These are phyloP conservation scores for Wickerhamiella alocasiicola DNA, from an alignment of 805 yeast species.

Conservation along the genomic window DNA sequence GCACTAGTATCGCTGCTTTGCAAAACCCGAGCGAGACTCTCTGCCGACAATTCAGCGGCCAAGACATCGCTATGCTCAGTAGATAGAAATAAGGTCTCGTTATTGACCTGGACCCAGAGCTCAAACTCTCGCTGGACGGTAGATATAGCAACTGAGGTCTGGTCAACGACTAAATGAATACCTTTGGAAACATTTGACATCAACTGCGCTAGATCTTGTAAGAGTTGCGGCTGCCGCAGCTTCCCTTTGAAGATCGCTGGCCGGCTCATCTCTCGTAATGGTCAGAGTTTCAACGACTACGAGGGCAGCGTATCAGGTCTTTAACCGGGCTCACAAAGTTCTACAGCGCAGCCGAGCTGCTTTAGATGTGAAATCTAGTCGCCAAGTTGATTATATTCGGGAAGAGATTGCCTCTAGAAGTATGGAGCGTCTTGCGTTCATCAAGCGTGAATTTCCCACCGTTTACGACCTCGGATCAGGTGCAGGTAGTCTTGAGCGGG, in stretches of 20 bases:
- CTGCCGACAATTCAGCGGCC: constrained; percentile 15
- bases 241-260: constrained; percentile 2
- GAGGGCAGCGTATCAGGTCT: constrained; percentile 40
- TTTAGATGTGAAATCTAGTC: constrained; percentile 32
- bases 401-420: constrained; percentile 63
- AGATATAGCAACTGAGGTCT: constrained; percentile 10
- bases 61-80: not conserved
- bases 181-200: not conserved
- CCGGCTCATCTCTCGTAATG: not conserved
- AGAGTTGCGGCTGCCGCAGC: constrained; percentile 1
- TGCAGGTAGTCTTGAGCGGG: constrained; percentile 47
- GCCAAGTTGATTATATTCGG: constrained; percentile 57
- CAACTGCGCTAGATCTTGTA: not conserved
- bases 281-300: constrained; percentile 13
- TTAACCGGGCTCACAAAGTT: constrained; percentile 49
- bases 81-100: constrained; percentile 9
- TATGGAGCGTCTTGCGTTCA: constrained; percentile 61
- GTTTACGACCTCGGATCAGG: constrained; percentile 65
- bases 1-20: constrained; percentile 24
- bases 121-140: constrained; percentile 13
- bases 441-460: constrained; percentile 47
- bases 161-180: constrained; percentile 7
- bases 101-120: constrained; percentile 18
- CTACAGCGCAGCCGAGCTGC: constrained; percentile 50
- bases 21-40: constrained; percentile 36